Evolutionary conservation across 352 stramenopile genomes (phyloP), one percentile per base, ranked within the genome.

Genomic region (Phytophthora podocarpi): DNA sequence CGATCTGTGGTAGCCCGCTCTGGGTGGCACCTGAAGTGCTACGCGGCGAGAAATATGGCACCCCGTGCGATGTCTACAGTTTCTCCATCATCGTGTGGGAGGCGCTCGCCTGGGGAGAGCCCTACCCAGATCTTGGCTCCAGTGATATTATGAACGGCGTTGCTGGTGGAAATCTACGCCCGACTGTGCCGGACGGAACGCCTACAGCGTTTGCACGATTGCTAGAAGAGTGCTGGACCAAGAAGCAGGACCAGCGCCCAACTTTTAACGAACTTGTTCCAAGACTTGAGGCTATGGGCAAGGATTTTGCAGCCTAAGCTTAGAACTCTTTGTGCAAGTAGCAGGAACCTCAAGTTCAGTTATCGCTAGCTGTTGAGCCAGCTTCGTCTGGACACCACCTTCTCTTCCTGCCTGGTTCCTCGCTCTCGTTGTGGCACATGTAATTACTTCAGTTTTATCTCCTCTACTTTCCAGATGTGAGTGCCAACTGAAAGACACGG

Each of bases 21-120:
- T 95, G 87, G 87, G 82, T 93, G 23, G 84, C 84, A 3, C 84
- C 82, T 2, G 86, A 93, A 53, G 82, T 95, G 58, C 72, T 93
- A 9, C 75, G 80, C 20, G 82, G 85, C 13, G 85, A 95, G 63
- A 92, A 93, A 56, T 93, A 95, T 51, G 79, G 83, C 51, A 90
- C 74, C 18, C 72, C 85, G 1, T 93, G 84, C 54, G 82, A 95
- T 49, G 83, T 95, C 40, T 95, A 92, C 70, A 93, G 80, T 67
- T 95, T 93, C 60, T 95, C 84, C n/a, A 93, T 95, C 67, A 95
- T 93, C 36, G 81, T 95, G n/a, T 95, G 82, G 82, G 82, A 93
- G 47, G 82, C 75, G 5, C 77, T 95, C 13, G 83, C 80, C 2
- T 93, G 85, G 85, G 77, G 74, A 16, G 82, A 95, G 62, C 85